Base-by-base conservation (phyloP, 352 stramenopile genomes). In the Pythium volutum region DNA sequence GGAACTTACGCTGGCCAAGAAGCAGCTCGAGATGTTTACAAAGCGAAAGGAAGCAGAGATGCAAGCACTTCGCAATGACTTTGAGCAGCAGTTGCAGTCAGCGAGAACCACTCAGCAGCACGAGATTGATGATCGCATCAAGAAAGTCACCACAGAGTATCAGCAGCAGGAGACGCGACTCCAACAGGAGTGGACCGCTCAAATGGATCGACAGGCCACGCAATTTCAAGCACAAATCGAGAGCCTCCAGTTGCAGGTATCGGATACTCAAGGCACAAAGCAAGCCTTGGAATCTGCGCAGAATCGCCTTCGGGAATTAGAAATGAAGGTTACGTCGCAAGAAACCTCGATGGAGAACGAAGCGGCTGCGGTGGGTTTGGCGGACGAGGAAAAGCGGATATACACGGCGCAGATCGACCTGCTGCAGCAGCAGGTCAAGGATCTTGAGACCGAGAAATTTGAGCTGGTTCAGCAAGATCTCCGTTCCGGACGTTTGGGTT, bases 1-100 rank as follows among this genome's bases (percentile, higher is more conserved):
- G 56, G 83, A 92, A 55, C 52, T 92, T n/a, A 68, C 64, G 11
- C 66, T 92, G 0, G 73, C 74, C n/a, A 89, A 89, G 66, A 87
- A 90, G 58, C 79, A 92, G 36, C 69, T 84, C 18, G 80, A 84
- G 6, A 77, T 90, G 42, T 64, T 77, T 41, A 60, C 79, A 34
- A 81, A 87, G 55, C 73, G 89, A 6, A 80, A 84, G 25, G 69
- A 85, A 16, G 83, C 81, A 10, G 80, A 90, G 42, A 27, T 81
- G 23, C 69, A 75, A 20, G 76, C 57, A n/a, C 70, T 69, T 1
- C 74, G 65, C 8, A 62, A 73, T 15, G 70, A 80, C n/a, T 36
- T 84, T 26, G 77, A 86, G 55, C 70, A 77, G 59, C 74, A 84
- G n/a, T 57, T 79, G 38, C 55, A 71, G 10, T 62, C 53, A 0